phyloP scores from a whole-genome alignment of 768 basidiomycete species.

The Russula brevipes region DNA sequence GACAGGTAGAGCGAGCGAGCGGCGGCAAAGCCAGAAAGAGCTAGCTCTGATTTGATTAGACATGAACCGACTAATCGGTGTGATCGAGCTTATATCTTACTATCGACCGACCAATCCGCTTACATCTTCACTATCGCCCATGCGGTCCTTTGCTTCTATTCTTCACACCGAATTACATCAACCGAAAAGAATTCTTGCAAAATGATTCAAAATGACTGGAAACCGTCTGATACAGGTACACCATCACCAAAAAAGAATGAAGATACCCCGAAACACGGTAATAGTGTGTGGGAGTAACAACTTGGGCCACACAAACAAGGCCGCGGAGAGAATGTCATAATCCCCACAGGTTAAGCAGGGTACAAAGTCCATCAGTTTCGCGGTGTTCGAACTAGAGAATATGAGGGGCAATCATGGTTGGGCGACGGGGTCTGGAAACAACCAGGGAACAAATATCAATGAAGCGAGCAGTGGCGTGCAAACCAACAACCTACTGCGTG shows the following conservation, averaged over 20 bases:
- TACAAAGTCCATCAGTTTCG: not conserved
- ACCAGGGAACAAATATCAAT: no score
- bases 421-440: not conserved
- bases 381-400: not conserved
- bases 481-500: not conserved
- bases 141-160: not conserved
- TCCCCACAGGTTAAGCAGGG: not conserved
- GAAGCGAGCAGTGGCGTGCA: not conserved
- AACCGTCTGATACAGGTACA: conserved; percentile 1
- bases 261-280: not conserved
- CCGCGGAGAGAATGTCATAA: not conserved
- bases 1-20: no score
- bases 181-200: not conserved
- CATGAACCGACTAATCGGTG: no score
- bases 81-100: no score
- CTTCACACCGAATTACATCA: not conserved
- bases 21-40: no score
- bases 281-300: not conserved
- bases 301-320: not conserved
- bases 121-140: not conserved
- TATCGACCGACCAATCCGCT: no score
- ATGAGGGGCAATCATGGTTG: not conserved
- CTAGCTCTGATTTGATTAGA: no score
- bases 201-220: not conserved
- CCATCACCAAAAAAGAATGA: not conserved